Base-by-base conservation (phyloP, 208 protist species). In the Spongospora subterranea region DNA sequence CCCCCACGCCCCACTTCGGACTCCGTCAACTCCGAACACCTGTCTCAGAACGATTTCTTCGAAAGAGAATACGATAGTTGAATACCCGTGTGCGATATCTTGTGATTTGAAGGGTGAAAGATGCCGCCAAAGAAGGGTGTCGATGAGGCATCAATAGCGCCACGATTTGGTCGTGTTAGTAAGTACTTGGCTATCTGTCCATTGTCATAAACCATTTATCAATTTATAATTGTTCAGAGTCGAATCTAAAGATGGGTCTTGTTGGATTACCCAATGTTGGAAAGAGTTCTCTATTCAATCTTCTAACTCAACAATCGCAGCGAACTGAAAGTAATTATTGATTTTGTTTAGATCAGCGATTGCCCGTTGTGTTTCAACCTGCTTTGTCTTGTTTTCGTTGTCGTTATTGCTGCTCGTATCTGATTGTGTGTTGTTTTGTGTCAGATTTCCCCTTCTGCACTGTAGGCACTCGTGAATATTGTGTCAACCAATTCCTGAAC, bases 201-300 rank as follows among this genome's bases (percentile, higher is more conserved):
- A 24, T 6, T 6, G 50, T 24, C 50, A n/a, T n/a, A 6, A 43
- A 82, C 17, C 29, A 17, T 65, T 17, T 65, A 82, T 43, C 13
- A n/a, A 82, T 82, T n/a, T 82, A n/a, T 39, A 40, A 35, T n/a
- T 6, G n/a, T 82, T n/a, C n/a, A 82, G 71, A 82, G 35, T 82
- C 71, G 71, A 82, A 82, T 35, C 40, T 82, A 43, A 82, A 82
- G 71, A 94, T 93, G 89, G 93, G 92, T 89, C 91, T 94, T 45
- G 93, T 94, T 29, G 93, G 93, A 29, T 64, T 94, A 35, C 92
- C 93, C 32, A 94, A 94, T 82, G 93, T 94, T 17, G 93, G 93
- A 29, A 94, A 94, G 91, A 93, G 90, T 24, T 92, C 92, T 32
- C 82, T 94, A 0, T 94, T 94, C 93, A 94, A 94, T 45, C 90